Evolutionary conservation across 1,139 yeast genomes (phyloP).

Genomic region (Nadsonia commutata): DNA sequence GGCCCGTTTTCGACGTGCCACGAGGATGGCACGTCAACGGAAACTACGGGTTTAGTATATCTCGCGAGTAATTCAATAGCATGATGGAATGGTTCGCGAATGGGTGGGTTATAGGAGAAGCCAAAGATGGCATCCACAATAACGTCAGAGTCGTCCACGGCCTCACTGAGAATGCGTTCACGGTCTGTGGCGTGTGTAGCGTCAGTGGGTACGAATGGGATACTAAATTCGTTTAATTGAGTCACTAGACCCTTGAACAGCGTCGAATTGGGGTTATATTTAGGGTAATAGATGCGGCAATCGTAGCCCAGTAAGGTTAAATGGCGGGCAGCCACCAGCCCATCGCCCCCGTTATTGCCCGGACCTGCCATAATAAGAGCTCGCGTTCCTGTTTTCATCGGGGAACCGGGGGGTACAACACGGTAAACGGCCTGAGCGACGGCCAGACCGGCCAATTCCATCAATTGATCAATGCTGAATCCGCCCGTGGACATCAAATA

Average conservation of each 20-base stretch:
- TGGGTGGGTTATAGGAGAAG: constrained; percentile 81
- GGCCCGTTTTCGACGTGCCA: constrained; percentile 96
- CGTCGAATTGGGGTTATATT: constrained; percentile 20
- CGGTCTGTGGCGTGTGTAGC: no score
- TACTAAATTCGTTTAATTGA: constrained; percentile 45
- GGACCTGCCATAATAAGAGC: constrained; percentile 81
- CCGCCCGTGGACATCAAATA: constrained; percentile 81
- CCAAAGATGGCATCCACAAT: constrained; percentile 83
- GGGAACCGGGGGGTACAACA: constrained; percentile 40
- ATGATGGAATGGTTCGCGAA: constrained; percentile 61
- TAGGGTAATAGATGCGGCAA: constrained; percentile 42
- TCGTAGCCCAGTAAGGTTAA: constrained; percentile 62
- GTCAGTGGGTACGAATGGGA: no score
- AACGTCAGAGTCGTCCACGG: constrained; percentile 24
- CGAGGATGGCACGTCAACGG: constrained; percentile 89
- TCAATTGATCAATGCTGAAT: constrained; percentile 80
- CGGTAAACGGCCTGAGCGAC: constrained; percentile 77
- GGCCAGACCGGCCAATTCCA: constrained; percentile 93
- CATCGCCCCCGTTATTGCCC: constrained; percentile 95
- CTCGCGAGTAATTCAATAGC: constrained; percentile 38
- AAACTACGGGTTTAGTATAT: constrained; percentile 38
- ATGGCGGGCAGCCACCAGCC: constrained; percentile 90
- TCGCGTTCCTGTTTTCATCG: constrained; percentile 30
- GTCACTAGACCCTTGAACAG: constrained; percentile 30
- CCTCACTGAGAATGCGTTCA: no score